Percentiles rank a stretch among this genome's conserved stretches.
Conservation (phyloP, 495 filamentous ascomycete genomes). For the Penicillium crystallinum region DNA sequence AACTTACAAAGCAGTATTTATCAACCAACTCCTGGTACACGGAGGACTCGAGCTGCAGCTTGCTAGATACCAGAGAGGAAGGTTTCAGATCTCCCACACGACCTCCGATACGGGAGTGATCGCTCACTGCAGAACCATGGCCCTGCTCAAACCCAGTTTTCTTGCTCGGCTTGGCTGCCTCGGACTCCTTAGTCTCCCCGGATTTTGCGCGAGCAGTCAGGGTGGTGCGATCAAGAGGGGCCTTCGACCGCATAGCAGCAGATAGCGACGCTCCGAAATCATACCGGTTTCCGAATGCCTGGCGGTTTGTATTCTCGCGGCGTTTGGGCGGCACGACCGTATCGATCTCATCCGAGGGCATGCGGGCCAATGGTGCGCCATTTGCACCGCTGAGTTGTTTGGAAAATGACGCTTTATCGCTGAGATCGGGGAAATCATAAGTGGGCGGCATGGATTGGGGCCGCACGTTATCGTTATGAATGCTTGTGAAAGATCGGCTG, state of each 20-base stretch:
- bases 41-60: slow-evolving; percentile 69
- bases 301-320: slow-evolving; percentile 56
- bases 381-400: slow-evolving; percentile 52
- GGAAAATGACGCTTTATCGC: slow-evolving; percentile 52
- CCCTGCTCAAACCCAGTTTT: slow-evolving; percentile 10
- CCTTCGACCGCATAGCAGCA: slow-evolving; percentile 64
- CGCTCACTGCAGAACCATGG: slow-evolving; percentile 19
- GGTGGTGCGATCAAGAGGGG: slow-evolving; percentile 51
- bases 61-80: slow-evolving; percentile 48
- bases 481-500: slow-evolving; percentile 54
- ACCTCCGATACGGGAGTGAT: slow-evolving; percentile 9
- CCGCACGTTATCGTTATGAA: slow-evolving; percentile 34
- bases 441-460: slow-evolving; percentile 59
- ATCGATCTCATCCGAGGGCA: slow-evolving; percentile 30
- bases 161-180: slow-evolving; percentile 8
- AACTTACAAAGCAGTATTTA: slow-evolving; percentile 98
- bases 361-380: slow-evolving; percentile 39
- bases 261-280: slow-evolving; percentile 86
- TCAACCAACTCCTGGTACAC: slow-evolving; percentile 92
- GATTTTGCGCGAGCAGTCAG: slow-evolving; percentile 37
- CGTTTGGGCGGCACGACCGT: slow-evolving; percentile 44
- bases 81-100: slow-evolving; percentile 34
- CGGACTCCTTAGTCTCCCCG: slow-evolving; percentile 2
- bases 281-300: slow-evolving; percentile 86
- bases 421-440: slow-evolving; percentile 63